Base-by-base conservation (phyloP, 129 eudicot genomes). In the Deinandra increscens region DNA sequence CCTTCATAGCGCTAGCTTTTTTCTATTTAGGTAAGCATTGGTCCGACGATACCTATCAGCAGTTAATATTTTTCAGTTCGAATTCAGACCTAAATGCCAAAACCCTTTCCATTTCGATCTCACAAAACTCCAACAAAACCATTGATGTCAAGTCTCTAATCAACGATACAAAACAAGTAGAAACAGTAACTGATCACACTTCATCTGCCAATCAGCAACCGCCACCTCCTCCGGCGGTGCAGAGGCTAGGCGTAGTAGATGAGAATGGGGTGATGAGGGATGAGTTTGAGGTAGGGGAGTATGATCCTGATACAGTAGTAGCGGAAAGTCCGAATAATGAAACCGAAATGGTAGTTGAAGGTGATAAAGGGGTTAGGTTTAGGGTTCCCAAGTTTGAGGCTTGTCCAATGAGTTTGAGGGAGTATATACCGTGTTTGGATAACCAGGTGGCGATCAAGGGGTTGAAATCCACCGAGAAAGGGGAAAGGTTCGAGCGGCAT, bases 351-450 rank as follows among this genome's bases (percentile, higher is more conserved):
- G n/a, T n/a, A n/a, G 79, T 63, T 41, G 83, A 71, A 44, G 80
- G 54, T 49, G 85, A 58, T 51, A 42, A 56, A 5, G 75, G 45
- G 19, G 68, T 81, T 78, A 75, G 78, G 82, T 85, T 87, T 70
- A 60, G 63, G 66, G 37, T 33, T 33, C 37, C 37, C 2, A 91
- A 84, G 75, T 91, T 88, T 49, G 81, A 75, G 62, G 12, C 76
- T 65, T 91, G 97, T 69, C 77, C 78, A 33, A 79, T 39, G 67
- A 84, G 86, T 58, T 83, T 84, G 94, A 86, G 87, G 43, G 97
- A 91, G 81, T 86, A 88, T 69, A 88, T 91, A 66, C 97, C 97
- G 20, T 91, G 97, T 79, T 73, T 91, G 89, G 97, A 91, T 22
- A 88, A 91, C 36, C 82, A 9, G 66, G 86, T 88, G 64, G 94